Evolutionary conservation across 2,329 filamentous ascomycete species (phyloP).

Genomic region (Exophiala sideris): DNA sequence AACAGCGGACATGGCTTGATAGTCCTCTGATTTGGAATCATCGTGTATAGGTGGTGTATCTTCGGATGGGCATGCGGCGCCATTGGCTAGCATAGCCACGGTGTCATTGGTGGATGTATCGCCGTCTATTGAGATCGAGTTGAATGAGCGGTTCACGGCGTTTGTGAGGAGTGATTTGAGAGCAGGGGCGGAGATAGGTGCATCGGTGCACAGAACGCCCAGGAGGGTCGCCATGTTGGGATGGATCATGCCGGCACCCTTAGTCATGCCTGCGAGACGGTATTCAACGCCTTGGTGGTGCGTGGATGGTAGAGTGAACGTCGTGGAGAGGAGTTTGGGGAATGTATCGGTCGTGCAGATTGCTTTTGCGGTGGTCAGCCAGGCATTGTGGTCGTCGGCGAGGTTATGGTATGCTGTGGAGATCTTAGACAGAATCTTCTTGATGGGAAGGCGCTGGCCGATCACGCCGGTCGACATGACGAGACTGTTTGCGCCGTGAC

Average conservation of each 20-base stretch:
- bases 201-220: constrained; percentile 88
- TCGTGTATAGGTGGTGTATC: constrained; percentile 47
- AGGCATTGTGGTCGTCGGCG: constrained; percentile 74
- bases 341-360: constrained; percentile 99
- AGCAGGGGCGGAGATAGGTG: constrained; percentile 65
- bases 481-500: constrained; percentile 62
- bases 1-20: constrained; percentile 65
- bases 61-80: constrained; percentile 72
- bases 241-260: constrained; percentile 98
- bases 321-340: constrained; percentile 84
- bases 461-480: constrained; percentile 99
- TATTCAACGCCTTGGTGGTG: constrained; percentile 59
- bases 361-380: constrained; percentile 79
- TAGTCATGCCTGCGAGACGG: constrained; percentile 88
- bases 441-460: constrained; percentile 85
- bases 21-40: constrained; percentile 50
- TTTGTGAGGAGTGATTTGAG: constrained; percentile 68
- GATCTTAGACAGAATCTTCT: constrained; percentile 82
- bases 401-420: constrained; percentile 70
- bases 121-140: constrained; percentile 94
- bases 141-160: constrained; percentile 83
- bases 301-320: constrained; percentile 79
- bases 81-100: constrained; percentile 90
- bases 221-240: constrained; percentile 98
- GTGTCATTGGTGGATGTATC: constrained; percentile 98